Conservation (phyloP, 106 monocot species). For the Agapanthus africanus region DNA sequence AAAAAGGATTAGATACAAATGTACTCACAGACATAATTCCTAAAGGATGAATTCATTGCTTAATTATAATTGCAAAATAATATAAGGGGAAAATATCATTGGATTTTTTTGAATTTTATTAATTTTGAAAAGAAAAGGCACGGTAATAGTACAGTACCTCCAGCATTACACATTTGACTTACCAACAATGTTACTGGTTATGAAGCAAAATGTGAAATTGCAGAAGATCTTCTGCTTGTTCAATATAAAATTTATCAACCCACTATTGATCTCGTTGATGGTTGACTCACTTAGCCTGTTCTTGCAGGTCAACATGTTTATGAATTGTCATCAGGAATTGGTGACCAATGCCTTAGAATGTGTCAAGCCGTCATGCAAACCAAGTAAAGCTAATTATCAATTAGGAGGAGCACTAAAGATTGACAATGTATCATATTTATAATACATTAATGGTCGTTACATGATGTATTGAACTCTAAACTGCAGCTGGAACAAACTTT, state of each 20-base stretch:
- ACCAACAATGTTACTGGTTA: background rate
- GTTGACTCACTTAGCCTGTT: background rate
- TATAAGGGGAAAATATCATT: background rate
- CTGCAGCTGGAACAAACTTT: background rate
- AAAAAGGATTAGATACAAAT: too few species aligned
- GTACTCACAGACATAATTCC: background rate
- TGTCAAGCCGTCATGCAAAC: background rate
- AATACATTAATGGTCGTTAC: background rate
- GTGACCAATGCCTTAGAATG: background rate
- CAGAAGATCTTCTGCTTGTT: background rate
- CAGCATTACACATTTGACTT: background rate
- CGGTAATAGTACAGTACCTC: too few species aligned
- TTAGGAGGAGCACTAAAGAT: background rate
- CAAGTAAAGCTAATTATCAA: background rate
- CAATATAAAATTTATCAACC: background rate
- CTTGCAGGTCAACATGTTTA: background rate
- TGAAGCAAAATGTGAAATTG: background rate
- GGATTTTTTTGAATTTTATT: background rate
- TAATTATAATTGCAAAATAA: background rate
- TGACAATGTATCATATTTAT: background rate
- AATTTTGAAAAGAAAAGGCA: background rate
- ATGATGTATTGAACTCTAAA: background rate
- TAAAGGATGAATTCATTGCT: background rate
- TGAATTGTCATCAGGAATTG: background rate
- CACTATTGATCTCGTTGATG: background rate